Evolutionary conservation across 1,284 basidiomycete genomes (phyloP), one percentile per base, ranked within the genome.

Genomic region (Rhodotorula sp.): DNA sequence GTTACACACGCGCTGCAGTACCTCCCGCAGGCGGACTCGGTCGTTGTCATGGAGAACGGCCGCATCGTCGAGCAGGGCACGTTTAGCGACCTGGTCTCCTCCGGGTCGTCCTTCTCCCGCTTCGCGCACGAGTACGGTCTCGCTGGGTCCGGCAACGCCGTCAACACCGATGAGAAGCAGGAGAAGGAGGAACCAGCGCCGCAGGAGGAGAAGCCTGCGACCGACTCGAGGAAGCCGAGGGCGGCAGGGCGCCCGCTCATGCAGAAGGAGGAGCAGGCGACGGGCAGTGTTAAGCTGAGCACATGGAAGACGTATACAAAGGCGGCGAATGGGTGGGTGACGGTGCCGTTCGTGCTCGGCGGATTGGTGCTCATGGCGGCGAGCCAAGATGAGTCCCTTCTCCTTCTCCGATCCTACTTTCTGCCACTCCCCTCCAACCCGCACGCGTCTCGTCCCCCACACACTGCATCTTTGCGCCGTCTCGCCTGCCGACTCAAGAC

Each of bases 291-390:
- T 63, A 60, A 50, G 41, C n/a, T 65, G 50, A 34, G 29, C 12
- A 90, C 92, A 13, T 92, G 91, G 80, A 78, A 80, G 25, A 83
- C 85, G 7, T 93, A 91, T 78, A 78, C 91, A 37, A 82, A 80
- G 44, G 90, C 90, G 1, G 90, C 88, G 4, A 82, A 83, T 29
- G 88, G 87, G 1, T 81, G 76, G 56, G 78, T 86, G 67, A 89
- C 87, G 3, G 79, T 86, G 0, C 89, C 90, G 0, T 72, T 88
- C 21, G 82, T 89, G 22, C 15, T 89, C 2, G 21, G 87, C 0
- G 84, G 85, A 54, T 84, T 88, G 37, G 54, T 86, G 8, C 77
- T 88, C 34, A 90, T 90, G 87, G 85, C 83, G 25, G 85, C 84
- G 15, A 81, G 81, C 39, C 61, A 55, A 36, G 53, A 51, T 54